Evolutionary conservation across 2,329 filamentous ascomycete species (phyloP), one percentile per base, ranked within the genome.

Genomic region (Pyrenophora teres): DNA sequence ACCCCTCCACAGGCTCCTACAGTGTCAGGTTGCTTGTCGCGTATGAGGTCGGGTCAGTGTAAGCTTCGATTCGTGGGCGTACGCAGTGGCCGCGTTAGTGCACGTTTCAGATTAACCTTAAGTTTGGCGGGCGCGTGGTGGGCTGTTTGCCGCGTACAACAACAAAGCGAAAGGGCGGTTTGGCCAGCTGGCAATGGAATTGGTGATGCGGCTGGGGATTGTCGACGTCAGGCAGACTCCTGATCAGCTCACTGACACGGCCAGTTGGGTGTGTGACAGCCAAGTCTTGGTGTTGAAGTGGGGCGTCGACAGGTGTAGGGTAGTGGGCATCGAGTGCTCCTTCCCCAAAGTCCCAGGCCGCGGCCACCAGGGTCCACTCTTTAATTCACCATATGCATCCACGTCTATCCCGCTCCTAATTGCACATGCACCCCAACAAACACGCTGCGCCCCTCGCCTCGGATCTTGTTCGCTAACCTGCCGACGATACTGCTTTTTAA

Each of bases 81-180:
- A 46, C 50, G 35, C 42, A 36, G 46, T 43, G 56, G 46, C 56
- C 43, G 52, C 33, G 27, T 51, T 60, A 54, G 57, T 40, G 46
- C 47, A 27, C 56, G 60, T 63, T 63, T 63, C 60, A 60, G 42
- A 35, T 54, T 41, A 50, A 47, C 46, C 46, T 37, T 54, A 50
- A 57, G 49, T 59, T 50, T 41, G 18, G 44, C 42, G 33, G 27
- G 40, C 47, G 31, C 23, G 46, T 40, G 46, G 45, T 46, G 48
- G 44, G 46, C 50, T 45, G 50, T 56, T 52, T 40, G 27, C 27
- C 27, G 27, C 27, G 53, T 49, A 46, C 49, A 39, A 54, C 49
- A 32, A 35, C 36, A 30, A 4, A 36, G 15, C 3, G 33, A 30
- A 4, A 36, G 15, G 8, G 33, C 19, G 45, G 13, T 44, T 5